Conservation (phyloP, 2,329 filamentous ascomycete genomes). For the Ophiostoma tasmaniense region DNA sequence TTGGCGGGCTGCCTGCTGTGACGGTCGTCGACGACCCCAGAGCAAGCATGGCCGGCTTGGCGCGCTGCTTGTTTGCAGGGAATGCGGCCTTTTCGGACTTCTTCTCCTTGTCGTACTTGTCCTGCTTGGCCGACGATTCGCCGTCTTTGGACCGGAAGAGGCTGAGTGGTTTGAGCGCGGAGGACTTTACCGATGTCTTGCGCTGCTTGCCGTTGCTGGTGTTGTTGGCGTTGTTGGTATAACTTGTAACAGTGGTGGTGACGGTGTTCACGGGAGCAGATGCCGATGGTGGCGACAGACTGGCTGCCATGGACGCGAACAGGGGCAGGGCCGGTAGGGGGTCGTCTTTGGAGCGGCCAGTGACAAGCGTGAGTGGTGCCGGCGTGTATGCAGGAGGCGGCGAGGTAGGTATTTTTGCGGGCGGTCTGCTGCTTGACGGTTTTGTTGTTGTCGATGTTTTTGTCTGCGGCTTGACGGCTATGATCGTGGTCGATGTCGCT, state of each 20-base stretch:
- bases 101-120: neutral
- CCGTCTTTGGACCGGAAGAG: neutral
- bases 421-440: neutral
- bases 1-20: neutral
- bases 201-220: neutral
- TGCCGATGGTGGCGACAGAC: neutral
- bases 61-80: neutral
- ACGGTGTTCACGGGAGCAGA: neutral
- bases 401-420: neutral
- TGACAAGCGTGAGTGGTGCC: neutral
- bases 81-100: too few relatives aligned
- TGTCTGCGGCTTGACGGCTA: neutral
- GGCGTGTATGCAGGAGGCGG: neutral
- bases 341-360: neutral
- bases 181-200: neutral
- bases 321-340: slow-evolving; percentile 10
- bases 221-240: too few relatives aligned
- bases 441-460: neutral
- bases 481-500: neutral
- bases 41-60: neutral
- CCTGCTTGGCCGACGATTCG: neutral
- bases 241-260: neutral
- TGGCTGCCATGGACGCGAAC: neutral
- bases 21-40: neutral
- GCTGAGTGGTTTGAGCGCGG: neutral